A percentile compares a stretch with the other conserved stretches of the same genome.
phyloP scores from a whole-genome alignment of 2,329 filamentous ascomycete genomes.

The Epichloe brachyelytri region DNA sequence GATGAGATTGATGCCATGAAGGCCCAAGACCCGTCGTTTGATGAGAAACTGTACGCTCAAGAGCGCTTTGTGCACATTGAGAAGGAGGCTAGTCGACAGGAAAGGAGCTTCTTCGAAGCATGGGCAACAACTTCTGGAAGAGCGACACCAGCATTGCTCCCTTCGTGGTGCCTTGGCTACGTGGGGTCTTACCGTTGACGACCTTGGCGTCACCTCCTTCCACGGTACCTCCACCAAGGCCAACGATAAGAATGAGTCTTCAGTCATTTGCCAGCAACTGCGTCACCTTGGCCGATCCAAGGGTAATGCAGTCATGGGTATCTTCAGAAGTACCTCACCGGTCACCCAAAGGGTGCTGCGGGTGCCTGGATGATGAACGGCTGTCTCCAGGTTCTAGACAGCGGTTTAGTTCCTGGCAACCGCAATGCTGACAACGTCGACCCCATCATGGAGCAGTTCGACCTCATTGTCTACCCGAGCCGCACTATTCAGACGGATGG shows the following conservation, averaged over 20 bases:
- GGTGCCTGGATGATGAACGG: slow-evolving; percentile 99
- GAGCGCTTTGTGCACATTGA: slow-evolving; percentile 81
- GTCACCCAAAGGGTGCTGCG: slow-evolving; percentile 97
- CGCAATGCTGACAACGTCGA: slow-evolving; percentile 97
- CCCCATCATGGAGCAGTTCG: slow-evolving; percentile 90
- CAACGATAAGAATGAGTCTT: slow-evolving; percentile 99
- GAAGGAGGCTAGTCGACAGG: slow-evolving; percentile 71
- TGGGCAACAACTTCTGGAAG: slow-evolving; percentile 99
- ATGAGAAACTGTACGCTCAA: slow-evolving; percentile 73
- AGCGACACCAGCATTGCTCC: slow-evolving; percentile 81
- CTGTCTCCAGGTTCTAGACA: slow-evolving; percentile 88
- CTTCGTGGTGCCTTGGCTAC: slow-evolving; percentile 91
- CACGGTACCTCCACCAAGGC: slow-evolving; percentile 97
- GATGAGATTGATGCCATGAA: slow-evolving; percentile 90
- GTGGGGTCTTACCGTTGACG: slow-evolving; percentile 95
- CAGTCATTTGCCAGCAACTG: slow-evolving; percentile 92
- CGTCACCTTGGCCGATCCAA: slow-evolving; percentile 88
- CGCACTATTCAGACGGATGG: slow-evolving; percentile 93
- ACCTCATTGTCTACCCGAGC: slow-evolving; percentile 95
- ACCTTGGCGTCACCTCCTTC: slow-evolving; percentile 91
- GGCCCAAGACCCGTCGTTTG: slow-evolving; percentile 58
- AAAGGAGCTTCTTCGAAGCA: slow-evolving; percentile 85
- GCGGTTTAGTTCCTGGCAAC: slow-evolving; percentile 88
- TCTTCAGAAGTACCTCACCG: slow-evolving; percentile 99
- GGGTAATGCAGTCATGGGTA: slow-evolving; percentile 89